These are phyloP conservation scores for Stagonosporopsis rhizophila DNA, from an alignment of 2,329 filamentous ascomycete species.

Conservation along the genomic window DNA sequence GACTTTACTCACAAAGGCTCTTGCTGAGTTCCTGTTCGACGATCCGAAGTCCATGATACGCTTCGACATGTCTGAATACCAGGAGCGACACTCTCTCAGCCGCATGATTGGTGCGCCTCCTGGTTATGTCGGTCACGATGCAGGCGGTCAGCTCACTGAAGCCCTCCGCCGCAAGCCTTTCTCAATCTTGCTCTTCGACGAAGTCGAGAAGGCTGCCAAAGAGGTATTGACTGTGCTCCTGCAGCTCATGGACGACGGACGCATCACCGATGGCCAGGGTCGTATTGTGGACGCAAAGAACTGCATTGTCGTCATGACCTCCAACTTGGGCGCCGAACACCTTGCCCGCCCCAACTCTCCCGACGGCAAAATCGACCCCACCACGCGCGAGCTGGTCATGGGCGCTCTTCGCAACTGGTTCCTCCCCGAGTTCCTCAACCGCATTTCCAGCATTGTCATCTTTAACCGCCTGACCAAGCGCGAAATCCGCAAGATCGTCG, in stretches of 20 bases:
- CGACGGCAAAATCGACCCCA: constrained; percentile 84
- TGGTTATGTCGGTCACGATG: constrained; percentile 95
- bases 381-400: constrained; percentile 89
- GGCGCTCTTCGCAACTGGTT: constrained; percentile 92
- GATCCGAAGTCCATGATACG: constrained; percentile 97
- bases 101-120: constrained; percentile 98
- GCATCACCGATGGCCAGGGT: constrained; percentile 97
- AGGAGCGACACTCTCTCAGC: constrained; percentile 93
- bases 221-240: constrained; percentile 95
- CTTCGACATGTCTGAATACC: constrained; percentile 99
- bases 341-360: constrained; percentile 79
- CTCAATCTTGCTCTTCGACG: constrained; percentile 96
- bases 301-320: constrained; percentile 99
- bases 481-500: constrained; percentile 96
- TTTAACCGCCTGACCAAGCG: constrained; percentile 92
- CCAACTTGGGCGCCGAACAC: constrained; percentile 93
- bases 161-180: constrained; percentile 92
- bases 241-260: constrained; percentile 99
- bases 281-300: constrained; percentile 94
- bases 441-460: constrained; percentile 94
- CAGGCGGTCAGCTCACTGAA: constrained; percentile 95
- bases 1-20: constrained; percentile 92
- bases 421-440: constrained; percentile 97
- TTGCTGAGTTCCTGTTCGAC: constrained; percentile 98
- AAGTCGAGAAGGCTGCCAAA: constrained; percentile 98